Evolutionary conservation across 1,284 basidiomycete genomes (phyloP), one percentile per base, ranked within the genome.

Genomic region (Malassezia caprae): DNA sequence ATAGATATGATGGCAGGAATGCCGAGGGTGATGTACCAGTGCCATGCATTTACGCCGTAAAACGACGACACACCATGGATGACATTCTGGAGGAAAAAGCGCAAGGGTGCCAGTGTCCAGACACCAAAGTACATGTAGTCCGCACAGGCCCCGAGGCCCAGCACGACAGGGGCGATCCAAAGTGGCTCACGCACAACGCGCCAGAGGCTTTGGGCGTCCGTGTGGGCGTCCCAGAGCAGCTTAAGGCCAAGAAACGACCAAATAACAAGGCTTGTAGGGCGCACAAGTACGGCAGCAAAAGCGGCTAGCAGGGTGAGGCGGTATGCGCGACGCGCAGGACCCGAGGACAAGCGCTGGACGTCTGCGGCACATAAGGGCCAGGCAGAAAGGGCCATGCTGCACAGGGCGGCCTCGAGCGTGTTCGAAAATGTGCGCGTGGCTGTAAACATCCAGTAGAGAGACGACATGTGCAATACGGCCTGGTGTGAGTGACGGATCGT

Each of bases 391-490:
- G 90, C 90, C 32, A 86, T 76, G 0, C 84, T 83, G 0, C 86
- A 87, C 37, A 98, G 76, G 0, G 87, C 83, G 0, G 90, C 90
- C 72, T 99, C 94, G 19, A 90, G 77, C 5, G 90, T 91, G 72
- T 96, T 99, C 13, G 90, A 93, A 34, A 98, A 79, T 0, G 90
- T 88, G 19, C 94, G 82, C 4, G 89, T 86, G 11, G 94, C 79
- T 1, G 88, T 83, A 51, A 93, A 80, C 0, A 82, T 82, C 70
- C 93, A 82, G 77, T 96, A 98, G 64, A 93, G 82, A 0, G 88
- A 93, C 0, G 84, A 82, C 37, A 90, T 73, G 8, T 89, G 93
- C 31, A 93, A 76, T 55, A 91, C 79, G 19, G 86, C 77, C 90
- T 94, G 65, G 19, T 24, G 32, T 35, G 23, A 50, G 28, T 43